Percentiles rank a stretch among this genome's conserved stretches.
Conservation (phyloP, 768 basidiomycete species). For the Cystofilobasidium macerans region DNA sequence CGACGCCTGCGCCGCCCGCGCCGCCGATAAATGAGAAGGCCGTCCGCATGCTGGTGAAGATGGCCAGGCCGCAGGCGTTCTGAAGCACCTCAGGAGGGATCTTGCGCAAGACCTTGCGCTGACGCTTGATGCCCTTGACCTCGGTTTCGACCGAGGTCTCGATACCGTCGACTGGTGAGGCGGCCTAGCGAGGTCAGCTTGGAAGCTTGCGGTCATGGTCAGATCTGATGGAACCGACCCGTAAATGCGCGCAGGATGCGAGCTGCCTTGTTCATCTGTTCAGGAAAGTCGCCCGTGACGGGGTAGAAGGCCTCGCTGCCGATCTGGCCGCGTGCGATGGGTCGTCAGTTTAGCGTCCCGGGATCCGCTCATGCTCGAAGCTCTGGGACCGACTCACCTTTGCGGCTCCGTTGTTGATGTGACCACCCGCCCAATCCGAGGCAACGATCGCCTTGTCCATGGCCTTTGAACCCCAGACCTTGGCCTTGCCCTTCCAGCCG, state of each 20-base stretch:
- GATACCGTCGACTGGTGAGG: conserved; percentile 25
- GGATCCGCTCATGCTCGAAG: too few species aligned
- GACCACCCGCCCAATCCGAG: conserved; percentile 34
- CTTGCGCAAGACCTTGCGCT: conserved; percentile 35
- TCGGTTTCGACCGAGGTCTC: conserved; percentile 21
- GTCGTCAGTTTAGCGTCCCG: too few species aligned
- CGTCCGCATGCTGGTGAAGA: conserved; percentile 36
- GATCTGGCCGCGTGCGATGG: conserved; percentile 20
- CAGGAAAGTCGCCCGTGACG: conserved; percentile 32
- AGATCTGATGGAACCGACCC: conserved; percentile 29
- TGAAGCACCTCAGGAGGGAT: conserved; percentile 34
- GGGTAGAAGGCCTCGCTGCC: conserved; percentile 39
- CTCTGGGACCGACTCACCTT: conserved; percentile 30
- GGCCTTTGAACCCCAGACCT: conserved; percentile 34
- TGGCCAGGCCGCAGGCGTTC: conserved; percentile 35
- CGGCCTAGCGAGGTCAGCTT: background rate
- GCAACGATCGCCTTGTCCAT: conserved; percentile 33
- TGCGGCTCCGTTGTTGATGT: conserved; percentile 35
- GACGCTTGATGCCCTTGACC: conserved; percentile 26
- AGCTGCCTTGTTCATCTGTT: conserved; percentile 37
- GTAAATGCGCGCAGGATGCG: conserved; percentile 37
- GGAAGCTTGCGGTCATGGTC: background rate
- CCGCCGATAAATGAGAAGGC: conserved; percentile 39
- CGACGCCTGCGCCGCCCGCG: conserved; percentile 37
- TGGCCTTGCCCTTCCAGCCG: conserved; percentile 30